Conservation (phyloP, 208 protist genomes). For the Leishmania turanica region DNA sequence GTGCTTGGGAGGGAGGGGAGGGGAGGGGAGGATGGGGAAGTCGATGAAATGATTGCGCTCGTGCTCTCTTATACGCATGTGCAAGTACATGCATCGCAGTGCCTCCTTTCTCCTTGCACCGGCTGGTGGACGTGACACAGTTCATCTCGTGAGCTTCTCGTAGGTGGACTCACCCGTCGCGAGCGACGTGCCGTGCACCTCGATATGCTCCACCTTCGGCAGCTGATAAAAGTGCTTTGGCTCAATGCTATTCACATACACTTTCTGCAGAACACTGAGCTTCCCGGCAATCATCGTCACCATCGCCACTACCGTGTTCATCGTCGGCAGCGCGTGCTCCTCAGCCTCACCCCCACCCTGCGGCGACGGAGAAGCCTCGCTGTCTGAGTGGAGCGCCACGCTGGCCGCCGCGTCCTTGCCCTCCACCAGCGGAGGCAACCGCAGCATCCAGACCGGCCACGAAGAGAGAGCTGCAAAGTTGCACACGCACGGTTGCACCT, state of each 20-base stretch:
- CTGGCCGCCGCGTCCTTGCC: neutral
- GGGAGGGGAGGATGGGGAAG: neutral
- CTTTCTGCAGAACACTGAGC: conserved; percentile 57
- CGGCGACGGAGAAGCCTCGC: conserved; percentile 4
- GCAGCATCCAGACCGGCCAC: conserved; percentile 48
- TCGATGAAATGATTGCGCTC: neutral
- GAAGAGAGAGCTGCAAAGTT: conserved; percentile 68
- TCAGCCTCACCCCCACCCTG: conserved; percentile 2
- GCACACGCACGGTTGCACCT: conserved; percentile 42
- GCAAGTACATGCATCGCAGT: neutral
- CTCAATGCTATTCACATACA: conserved; percentile 74
- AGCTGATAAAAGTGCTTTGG: conserved; percentile 83
- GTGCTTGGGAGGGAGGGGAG: no score
- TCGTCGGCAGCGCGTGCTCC: conserved; percentile 1
- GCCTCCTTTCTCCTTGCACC: neutral
- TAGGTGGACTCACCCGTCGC: conserved; percentile 54
- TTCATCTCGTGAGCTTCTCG: conserved; percentile 21
- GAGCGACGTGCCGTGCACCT: conserved; percentile 60
- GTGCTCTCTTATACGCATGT: neutral
- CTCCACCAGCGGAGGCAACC: conserved; percentile 23
- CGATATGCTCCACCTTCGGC: conserved; percentile 77
- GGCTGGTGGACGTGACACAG: neutral
- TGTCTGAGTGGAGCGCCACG: conserved; percentile 15
- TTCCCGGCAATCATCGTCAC: conserved; percentile 47
- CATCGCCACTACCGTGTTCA: conserved; percentile 50